These are phyloP conservation scores for Musa acuminata DNA, from an alignment of 176 grass and related monocot genomes.

Conservation along the genomic window DNA sequence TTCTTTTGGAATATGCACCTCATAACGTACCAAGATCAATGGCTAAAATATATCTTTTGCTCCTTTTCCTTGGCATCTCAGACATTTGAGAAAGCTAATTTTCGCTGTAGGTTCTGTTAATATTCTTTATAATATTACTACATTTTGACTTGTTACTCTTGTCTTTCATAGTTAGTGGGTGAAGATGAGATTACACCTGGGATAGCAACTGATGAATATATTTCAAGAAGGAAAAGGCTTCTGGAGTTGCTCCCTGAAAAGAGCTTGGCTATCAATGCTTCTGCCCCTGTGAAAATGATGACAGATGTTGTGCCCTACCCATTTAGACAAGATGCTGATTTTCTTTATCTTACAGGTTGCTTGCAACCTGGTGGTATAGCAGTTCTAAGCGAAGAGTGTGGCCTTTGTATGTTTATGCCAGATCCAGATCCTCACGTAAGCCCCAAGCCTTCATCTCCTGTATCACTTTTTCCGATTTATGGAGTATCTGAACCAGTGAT, in stretches of 20 bases:
- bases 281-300: slow-evolving; percentile 89
- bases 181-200: slow-evolving; percentile 82
- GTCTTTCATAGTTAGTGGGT: slow-evolving; percentile 48
- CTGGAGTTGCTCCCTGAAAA: slow-evolving; percentile 59
- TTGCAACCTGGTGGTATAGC: slow-evolving; percentile 69
- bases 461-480: too few species aligned
- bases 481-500: too few species aligned
- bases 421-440: slow-evolving; percentile 62
- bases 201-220: slow-evolving; percentile 55
- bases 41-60: too few species aligned
- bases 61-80: too few species aligned
- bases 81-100: too few species aligned
- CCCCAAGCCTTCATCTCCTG: slow-evolving; percentile 1
- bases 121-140: neutral
- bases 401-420: slow-evolving; percentile 91
- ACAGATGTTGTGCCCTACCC: slow-evolving; percentile 86
- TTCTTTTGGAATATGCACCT: too few species aligned
- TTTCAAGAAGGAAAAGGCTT: slow-evolving; percentile 60
- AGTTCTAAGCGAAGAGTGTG: slow-evolving; percentile 54
- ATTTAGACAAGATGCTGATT: slow-evolving; percentile 84
- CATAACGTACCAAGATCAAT: too few species aligned
- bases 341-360: slow-evolving; percentile 80
- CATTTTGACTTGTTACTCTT: neutral
- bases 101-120: too few species aligned
- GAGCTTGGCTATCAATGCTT: slow-evolving; percentile 79